These are phyloP conservation scores for Kingdonia uniflora DNA, from an alignment of 164 flowering plant species.

Conservation along the genomic window DNA sequence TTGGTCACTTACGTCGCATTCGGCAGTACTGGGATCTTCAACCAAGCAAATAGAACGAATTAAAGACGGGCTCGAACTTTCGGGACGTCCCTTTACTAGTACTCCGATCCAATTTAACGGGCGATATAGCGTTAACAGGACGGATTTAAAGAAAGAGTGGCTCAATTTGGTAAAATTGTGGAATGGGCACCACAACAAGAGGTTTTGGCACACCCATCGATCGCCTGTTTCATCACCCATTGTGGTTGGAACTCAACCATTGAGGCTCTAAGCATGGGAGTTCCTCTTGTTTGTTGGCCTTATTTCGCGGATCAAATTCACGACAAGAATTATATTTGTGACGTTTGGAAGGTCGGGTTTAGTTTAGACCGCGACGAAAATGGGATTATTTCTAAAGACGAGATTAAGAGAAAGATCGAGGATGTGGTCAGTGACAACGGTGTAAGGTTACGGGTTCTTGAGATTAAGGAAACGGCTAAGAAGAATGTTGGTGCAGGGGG, in stretches of 20 bases:
- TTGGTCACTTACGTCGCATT: conserved; percentile 23
- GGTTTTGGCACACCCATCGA: conserved; percentile 15
- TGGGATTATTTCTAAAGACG: conserved; percentile 9
- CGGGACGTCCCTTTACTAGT: conserved; percentile 18
- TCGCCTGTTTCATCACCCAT: conserved; percentile 12
- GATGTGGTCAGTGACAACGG: background rate
- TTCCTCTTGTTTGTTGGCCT: conserved; percentile 17
- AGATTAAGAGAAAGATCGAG: conserved; percentile 4
- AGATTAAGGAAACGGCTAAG: background rate
- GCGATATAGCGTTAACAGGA: background rate
- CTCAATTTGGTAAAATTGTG: conserved; percentile 3
- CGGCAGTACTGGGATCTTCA: conserved; percentile 14
- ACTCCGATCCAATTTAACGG: conserved; percentile 7
- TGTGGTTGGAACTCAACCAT: conserved; percentile 17
- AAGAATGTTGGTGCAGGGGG: no score
- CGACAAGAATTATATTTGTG: conserved; percentile 4
- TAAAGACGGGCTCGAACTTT: conserved; percentile 19
- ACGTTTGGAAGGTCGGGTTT: conserved; percentile 15
- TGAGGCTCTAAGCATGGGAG: conserved; percentile 7
- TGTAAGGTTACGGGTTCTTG: background rate
- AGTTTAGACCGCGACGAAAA: background rate
- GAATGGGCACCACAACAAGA: conserved; percentile 16
- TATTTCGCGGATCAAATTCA: conserved; percentile 13
- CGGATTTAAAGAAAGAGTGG: conserved; percentile 12
- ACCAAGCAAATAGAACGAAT: conserved; percentile 16